Evolutionary conservation across 352 stramenopile genomes (phyloP).

Genomic region (Halophytophthora batemanensis): DNA sequence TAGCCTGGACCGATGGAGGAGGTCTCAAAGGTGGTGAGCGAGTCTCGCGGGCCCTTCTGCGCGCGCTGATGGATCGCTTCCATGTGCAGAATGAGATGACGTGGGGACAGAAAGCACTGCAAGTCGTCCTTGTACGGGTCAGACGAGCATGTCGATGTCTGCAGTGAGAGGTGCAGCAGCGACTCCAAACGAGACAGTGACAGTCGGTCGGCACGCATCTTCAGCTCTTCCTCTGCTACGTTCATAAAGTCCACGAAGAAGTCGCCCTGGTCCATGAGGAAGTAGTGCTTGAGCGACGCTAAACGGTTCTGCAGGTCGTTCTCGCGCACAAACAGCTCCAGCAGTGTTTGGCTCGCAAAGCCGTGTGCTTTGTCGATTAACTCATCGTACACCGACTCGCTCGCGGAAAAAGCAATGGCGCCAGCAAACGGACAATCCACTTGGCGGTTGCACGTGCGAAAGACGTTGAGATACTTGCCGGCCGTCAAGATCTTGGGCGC

Average conservation of each 20-base stretch:
- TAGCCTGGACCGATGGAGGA: conserved; percentile 74
- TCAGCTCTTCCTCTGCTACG: conserved; percentile 93
- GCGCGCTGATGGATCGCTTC: conserved; percentile 89
- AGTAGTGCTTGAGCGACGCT: conserved; percentile 95
- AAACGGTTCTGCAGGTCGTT: conserved; percentile 78
- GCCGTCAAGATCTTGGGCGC: conserved; percentile 87
- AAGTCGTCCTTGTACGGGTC: conserved; percentile 91
- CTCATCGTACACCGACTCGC: conserved; percentile 76
- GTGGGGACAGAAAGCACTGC: conserved; percentile 80
- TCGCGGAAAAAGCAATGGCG: conserved; percentile 58
- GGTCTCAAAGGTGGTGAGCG: conserved; percentile 66
- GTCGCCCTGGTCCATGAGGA: conserved; percentile 98
- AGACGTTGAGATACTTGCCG: conserved; percentile 92
- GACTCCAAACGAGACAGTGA: conserved; percentile 90
- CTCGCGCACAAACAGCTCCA: conserved; percentile 81
- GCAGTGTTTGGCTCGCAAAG: conserved; percentile 71
- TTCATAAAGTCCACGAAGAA: conserved; percentile 99
- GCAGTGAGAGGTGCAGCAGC: conserved; percentile 92
- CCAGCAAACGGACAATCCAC: conserved; percentile 80
- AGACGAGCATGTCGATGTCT: conserved; percentile 88
- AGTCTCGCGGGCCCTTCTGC: conserved; percentile 62
- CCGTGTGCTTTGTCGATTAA: conserved; percentile 81
- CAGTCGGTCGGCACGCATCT: conserved; percentile 82
- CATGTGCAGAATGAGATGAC: conserved; percentile 91
- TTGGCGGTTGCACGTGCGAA: conserved; percentile 73